Conservation (phyloP, 1,284 basidiomycete species). For the Puccinia novopanici region DNA sequence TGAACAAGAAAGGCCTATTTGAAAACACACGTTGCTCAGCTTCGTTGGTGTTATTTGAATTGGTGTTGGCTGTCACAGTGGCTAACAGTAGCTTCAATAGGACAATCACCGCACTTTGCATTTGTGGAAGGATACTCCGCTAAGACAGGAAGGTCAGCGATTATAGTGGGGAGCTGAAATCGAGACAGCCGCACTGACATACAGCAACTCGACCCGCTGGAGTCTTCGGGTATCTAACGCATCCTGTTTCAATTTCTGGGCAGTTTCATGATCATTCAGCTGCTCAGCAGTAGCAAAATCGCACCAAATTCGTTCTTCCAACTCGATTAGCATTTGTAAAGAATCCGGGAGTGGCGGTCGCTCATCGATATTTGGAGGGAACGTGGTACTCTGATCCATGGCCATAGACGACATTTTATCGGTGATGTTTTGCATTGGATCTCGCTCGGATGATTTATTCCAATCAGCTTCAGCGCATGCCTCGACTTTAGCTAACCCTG, state of each 20-base stretch:
- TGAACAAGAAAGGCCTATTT: not conserved
- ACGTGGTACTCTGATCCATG: slow-evolving; percentile 48
- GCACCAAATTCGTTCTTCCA: slow-evolving; percentile 68
- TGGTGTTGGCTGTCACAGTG: slow-evolving; percentile 71
- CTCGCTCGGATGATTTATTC: slow-evolving; percentile 51
- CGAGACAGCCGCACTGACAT: slow-evolving; percentile 66
- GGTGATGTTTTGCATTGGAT: slow-evolving; percentile 34
- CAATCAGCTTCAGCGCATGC: slow-evolving; percentile 38
- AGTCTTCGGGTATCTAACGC: slow-evolving; percentile 64
- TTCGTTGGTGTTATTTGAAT: slow-evolving; percentile 52
- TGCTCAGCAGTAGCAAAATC: slow-evolving; percentile 53
- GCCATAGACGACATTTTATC: slow-evolving; percentile 39
- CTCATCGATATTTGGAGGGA: slow-evolving; percentile 56
- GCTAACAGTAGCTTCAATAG: slow-evolving; percentile 83
- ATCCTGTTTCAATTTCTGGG: slow-evolving; percentile 43
- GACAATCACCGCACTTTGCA: slow-evolving; percentile 84
- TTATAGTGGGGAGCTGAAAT: not conserved
- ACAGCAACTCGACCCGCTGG: slow-evolving; percentile 83
- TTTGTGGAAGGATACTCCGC: slow-evolving; percentile 72
- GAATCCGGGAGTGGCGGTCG: slow-evolving; percentile 36
- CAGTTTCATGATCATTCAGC: slow-evolving; percentile 37
- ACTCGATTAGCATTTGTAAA: slow-evolving; percentile 62
- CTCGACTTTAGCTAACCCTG: slow-evolving; percentile 73
- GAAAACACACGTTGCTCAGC: slow-evolving; percentile 36
- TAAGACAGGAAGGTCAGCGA: slow-evolving; percentile 10